Conservation (phyloP, 495 filamentous ascomycete genomes). For the Podospora pseudocomata region DNA sequence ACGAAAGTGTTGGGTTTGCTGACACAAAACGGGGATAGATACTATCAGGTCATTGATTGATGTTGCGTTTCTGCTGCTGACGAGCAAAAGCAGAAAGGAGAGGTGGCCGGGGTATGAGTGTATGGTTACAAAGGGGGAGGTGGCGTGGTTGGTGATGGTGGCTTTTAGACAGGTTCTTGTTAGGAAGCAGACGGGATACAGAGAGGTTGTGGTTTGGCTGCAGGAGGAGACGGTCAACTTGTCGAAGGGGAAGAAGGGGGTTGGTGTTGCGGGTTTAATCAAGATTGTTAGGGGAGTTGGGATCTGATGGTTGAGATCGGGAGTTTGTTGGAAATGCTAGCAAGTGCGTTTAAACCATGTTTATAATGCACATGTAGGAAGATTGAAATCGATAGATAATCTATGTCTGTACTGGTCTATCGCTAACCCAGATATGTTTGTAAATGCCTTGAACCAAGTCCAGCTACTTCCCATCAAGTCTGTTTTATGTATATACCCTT, state of each 20-base stretch:
- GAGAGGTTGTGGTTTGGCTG: conserved; percentile 59
- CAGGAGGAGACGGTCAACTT: conserved; percentile 40
- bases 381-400: too few relatives aligned
- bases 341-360: too few relatives aligned
- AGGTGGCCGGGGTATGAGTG: conserved; percentile 55
- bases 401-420: too few relatives aligned
- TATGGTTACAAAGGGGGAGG: conserved; percentile 57
- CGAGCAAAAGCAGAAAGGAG: conserved; percentile 47
- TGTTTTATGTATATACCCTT: too few relatives aligned
- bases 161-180: conserved; percentile 63
- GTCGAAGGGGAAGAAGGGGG: conserved; percentile 12
- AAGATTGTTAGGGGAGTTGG: conserved; percentile 13
- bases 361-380: too few relatives aligned
- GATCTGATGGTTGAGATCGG: neutral
- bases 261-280: conserved; percentile 19
- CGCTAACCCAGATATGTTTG: too few relatives aligned
- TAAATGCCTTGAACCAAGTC: too few relatives aligned
- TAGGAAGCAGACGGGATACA: conserved; percentile 67
- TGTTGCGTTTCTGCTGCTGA: conserved; percentile 62
- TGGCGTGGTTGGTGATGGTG: conserved; percentile 65
- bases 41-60: conserved; percentile 64
- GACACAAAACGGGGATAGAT: conserved; percentile 34
- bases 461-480: too few relatives aligned
- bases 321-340: too few relatives aligned
- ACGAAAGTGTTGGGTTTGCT: neutral